Evolutionary conservation across 1,284 basidiomycete genomes (phyloP), one percentile per base, ranked within the genome.

Genomic region (Boletus sp.): DNA sequence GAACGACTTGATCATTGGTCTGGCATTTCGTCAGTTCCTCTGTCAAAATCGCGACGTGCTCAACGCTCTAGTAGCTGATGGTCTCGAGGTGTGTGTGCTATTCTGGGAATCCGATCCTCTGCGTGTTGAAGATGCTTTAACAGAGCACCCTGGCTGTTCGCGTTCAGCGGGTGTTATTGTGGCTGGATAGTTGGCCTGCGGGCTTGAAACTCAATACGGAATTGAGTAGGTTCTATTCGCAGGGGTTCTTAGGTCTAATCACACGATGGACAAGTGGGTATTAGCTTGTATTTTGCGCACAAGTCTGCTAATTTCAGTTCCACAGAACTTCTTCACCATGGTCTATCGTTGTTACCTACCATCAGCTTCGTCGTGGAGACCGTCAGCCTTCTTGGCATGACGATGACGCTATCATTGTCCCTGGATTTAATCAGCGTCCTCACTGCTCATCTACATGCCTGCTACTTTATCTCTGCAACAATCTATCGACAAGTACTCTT

Each of bases 131-230:
- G 19, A 21, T 40, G 16, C 0, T 25, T 10, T 52, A 47, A 43
- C 65, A 84, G 83, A 66, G 65, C 19, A 76, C 79, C 46, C 76
- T 86, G 0, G 77, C 89, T 31, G 69, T 79, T 19, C 77, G 80
- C 56, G 72, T 90, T n/a, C 80, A 82, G 50, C 78, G 78, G 23
- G 80, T 83, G 0, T 79, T 97, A 2, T 67, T 81, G 2, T 98
- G 96, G 96, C 81, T 99, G 6, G 91, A 97, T 72, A 87, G 90
- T 60, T 99, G 97, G 96, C 97, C 97, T 0, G 94, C 91, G 0
- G 97, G 97, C 2, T 78, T 99, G 48, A 99, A 99, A 77, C 87
- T 99, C 61, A 99, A 99, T 72, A 94, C 94, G 0, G 94, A 98
- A 66, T 83, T 98, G 21, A 93, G 94, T 66, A 79, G 82, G 23